Evolutionary conservation across 176 grass and related monocot species (phyloP).

Genomic region (Miscanthus lutarioriparius): DNA sequence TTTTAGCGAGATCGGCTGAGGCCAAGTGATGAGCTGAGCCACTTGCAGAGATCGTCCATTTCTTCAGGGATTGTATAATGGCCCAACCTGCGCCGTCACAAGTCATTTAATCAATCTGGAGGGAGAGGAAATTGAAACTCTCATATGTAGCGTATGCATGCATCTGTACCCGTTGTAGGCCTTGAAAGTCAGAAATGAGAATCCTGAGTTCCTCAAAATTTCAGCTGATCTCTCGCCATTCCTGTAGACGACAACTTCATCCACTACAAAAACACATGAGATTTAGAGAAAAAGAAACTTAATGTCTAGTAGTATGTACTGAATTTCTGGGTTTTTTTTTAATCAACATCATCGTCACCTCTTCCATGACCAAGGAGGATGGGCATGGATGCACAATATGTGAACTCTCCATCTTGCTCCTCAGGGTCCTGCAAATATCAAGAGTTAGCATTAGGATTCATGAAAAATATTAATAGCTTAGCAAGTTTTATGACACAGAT

Average conservation of each 20-base stretch:
- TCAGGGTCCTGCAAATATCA: constrained; percentile 56
- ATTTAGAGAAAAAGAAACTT: background rate
- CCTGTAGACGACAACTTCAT: constrained; percentile 84
- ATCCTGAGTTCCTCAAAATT: constrained; percentile 61
- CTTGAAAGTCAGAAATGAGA: constrained; percentile 67
- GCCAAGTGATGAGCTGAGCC: constrained; percentile 57
- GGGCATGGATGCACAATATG: constrained; percentile 63
- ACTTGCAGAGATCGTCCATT: constrained; percentile 82
- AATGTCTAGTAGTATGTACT: background rate
- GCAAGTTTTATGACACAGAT: background rate
- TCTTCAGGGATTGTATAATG: constrained; percentile 98
- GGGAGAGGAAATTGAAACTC: background rate
- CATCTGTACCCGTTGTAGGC: constrained; percentile 69
- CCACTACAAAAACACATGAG: constrained; percentile 41
- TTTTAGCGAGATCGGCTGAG: constrained; percentile 56
- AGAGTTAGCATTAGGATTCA: background rate
- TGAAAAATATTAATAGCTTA: background rate
- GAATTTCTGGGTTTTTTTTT: background rate
- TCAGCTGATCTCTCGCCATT: constrained; percentile 76
- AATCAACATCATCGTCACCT: constrained; percentile 40
- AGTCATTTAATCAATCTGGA: background rate
- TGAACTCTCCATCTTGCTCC: constrained; percentile 72
- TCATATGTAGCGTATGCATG: background rate
- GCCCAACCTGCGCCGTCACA: constrained; percentile 53
- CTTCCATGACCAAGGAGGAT: constrained; percentile 75